Conservation (phyloP, 2,329 filamentous ascomycete genomes). For the Fusarium musae region DNA sequence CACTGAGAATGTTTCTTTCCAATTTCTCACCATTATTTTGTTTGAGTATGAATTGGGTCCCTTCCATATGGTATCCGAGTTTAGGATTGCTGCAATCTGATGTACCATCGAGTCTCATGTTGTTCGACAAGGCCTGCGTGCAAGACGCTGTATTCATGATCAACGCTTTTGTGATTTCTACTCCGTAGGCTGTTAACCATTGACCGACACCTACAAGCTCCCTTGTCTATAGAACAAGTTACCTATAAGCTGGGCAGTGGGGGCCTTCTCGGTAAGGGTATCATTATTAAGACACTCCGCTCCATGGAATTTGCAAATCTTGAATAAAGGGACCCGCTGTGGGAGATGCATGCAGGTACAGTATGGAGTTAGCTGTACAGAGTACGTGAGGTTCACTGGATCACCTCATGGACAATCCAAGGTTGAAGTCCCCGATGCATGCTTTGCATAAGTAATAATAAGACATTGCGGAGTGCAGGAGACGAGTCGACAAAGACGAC, state of each 20-base stretch:
- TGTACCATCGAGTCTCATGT: background rate
- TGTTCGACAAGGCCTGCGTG: background rate
- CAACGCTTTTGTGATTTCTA: background rate
- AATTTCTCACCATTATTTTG: background rate
- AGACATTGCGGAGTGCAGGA: background rate
- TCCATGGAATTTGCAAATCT: conserved; percentile 18
- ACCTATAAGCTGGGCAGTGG: conserved; percentile 1
- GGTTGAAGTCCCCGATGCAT: conserved; percentile 1
- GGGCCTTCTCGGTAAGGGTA: conserved; percentile 1
- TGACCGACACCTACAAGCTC: background rate
- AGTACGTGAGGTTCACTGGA: background rate
- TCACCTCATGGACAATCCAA: conserved; percentile 1
- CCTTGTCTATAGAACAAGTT: background rate
- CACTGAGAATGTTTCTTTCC: background rate
- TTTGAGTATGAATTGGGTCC: background rate
- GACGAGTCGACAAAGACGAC: background rate
- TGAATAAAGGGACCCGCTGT: conserved; percentile 6
- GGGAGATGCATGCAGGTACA: conserved; percentile 24
- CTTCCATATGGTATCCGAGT: background rate
- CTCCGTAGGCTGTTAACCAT: background rate
- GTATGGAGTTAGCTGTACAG: background rate
- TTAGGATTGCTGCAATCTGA: background rate
- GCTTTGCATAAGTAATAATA: background rate
- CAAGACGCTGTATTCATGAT: conserved; percentile 2
- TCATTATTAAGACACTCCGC: background rate